Conservation (phyloP, 352 stramenopile genomes). For the Phytophthora aleatoria region DNA sequence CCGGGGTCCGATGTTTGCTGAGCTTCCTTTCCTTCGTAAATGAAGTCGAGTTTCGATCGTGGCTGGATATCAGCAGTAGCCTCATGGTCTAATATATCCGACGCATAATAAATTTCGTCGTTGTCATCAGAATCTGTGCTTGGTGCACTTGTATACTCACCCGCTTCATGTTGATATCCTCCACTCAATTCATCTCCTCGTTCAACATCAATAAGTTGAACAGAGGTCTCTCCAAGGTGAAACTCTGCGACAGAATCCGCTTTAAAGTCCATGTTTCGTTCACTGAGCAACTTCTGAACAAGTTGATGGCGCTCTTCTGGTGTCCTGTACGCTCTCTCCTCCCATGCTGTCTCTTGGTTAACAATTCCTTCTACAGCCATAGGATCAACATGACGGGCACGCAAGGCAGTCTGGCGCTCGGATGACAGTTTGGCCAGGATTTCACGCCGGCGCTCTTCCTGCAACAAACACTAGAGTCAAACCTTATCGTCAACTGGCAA, state of each 20-base stretch:
- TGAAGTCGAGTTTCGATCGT: conserved; percentile 30
- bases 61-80: conserved; percentile 28
- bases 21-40: conserved; percentile 20
- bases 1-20: conserved; percentile 3
- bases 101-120: conserved; percentile 56
- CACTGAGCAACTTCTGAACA: conserved; percentile 32
- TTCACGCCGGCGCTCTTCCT: conserved; percentile 65
- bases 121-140: conserved; percentile 28
- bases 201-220: not conserved
- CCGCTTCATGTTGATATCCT: not conserved
- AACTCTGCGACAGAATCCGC: not conserved
- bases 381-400: conserved; percentile 3
- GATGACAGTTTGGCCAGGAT: conserved; percentile 72
- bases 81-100: conserved; percentile 42
- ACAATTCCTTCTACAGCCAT: not conserved
- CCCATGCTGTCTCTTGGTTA: not conserved
- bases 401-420: conserved; percentile 51
- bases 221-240: not conserved
- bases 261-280: conserved; percentile 2
- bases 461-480: conserved; percentile 7
- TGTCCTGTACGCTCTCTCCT: conserved; percentile 12
- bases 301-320: conserved; percentile 29
- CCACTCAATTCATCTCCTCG: conserved; percentile 1
- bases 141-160: conserved; percentile 1
- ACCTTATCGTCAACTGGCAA: not conserved